A percentile compares a stretch with the other conserved stretches of the same genome.
Evolutionary conservation across 179 eudicot genomes (phyloP).

Genomic region (Corrigiola litoralis): DNA sequence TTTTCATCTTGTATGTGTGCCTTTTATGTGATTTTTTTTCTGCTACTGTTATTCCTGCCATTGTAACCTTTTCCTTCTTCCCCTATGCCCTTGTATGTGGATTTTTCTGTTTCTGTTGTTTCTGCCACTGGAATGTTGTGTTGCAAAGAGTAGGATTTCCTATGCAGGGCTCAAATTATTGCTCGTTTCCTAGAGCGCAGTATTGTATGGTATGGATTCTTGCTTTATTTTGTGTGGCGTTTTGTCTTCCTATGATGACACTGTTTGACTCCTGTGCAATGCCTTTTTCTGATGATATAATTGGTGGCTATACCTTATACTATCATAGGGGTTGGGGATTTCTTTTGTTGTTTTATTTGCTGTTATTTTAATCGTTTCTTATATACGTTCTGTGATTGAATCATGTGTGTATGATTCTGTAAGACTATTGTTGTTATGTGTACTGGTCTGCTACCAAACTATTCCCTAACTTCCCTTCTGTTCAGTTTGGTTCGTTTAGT

Average conservation of each 20-base stretch:
- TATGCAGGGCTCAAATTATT: slow-evolving; percentile 29
- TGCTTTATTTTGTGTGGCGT: slow-evolving; percentile 27
- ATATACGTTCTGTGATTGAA: too few species aligned
- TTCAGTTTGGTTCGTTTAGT: slow-evolving; percentile 32
- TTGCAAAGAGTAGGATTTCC: slow-evolving; percentile 22
- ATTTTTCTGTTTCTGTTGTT: slow-evolving; percentile 7
- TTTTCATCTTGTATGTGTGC: background rate
- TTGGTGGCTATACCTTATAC: too few species aligned
- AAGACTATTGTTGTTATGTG: background rate
- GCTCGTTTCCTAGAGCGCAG: slow-evolving; percentile 31
- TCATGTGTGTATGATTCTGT: background rate
- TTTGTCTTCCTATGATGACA: slow-evolving; percentile 29
- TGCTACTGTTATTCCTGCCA: slow-evolving; percentile 20
- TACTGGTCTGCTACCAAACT: background rate
- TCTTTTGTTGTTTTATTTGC: background rate
- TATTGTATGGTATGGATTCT: slow-evolving; percentile 28
- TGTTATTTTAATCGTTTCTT: too few species aligned
- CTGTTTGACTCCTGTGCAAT: slow-evolving; percentile 26
- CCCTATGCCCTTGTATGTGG: background rate
- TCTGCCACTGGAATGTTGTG: slow-evolving; percentile 23
- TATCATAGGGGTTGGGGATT: too few species aligned
- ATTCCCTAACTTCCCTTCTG: slow-evolving; percentile 10
- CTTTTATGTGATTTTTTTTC: background rate
- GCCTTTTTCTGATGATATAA: too few species aligned
- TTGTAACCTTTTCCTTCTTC: too few species aligned